Evolutionary conservation across 352 stramenopile genomes (phyloP).

Genomic region (Aphanomyces astaci): DNA sequence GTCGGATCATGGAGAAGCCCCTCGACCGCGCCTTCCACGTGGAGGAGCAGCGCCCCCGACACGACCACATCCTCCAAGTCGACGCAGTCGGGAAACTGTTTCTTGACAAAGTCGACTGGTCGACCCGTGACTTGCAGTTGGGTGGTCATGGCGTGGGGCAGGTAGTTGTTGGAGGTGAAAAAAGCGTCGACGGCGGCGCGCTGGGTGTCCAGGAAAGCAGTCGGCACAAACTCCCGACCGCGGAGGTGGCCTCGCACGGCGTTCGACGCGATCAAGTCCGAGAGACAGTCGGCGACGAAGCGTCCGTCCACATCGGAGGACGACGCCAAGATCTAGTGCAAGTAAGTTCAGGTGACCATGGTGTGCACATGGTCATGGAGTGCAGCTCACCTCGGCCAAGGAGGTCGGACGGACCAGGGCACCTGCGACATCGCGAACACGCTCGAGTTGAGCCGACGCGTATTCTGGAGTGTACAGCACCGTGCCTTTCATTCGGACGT

Average conservation of each 20-base stretch:
- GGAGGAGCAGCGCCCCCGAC: slow-evolving; percentile 45
- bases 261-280: slow-evolving; percentile 44
- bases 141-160: slow-evolving; percentile 45
- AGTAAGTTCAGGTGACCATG: background rate
- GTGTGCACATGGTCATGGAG: slow-evolving; percentile 21
- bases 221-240: slow-evolving; percentile 70
- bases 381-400: slow-evolving; percentile 50
- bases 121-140: slow-evolving; percentile 50
- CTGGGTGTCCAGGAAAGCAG: slow-evolving; percentile 67
- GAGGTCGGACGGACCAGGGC: slow-evolving; percentile 60
- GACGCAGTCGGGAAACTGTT: slow-evolving; percentile 57
- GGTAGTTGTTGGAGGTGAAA: slow-evolving; percentile 76
- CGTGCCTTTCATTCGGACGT: slow-evolving; percentile 51
- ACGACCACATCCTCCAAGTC: slow-evolving; percentile 57
- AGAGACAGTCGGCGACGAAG: slow-evolving; percentile 48
- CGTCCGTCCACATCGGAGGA: slow-evolving; percentile 46
- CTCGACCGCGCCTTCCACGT: slow-evolving; percentile 67
- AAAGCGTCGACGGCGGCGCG: slow-evolving; percentile 74
- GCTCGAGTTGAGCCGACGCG: slow-evolving; percentile 51
- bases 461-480: slow-evolving; percentile 74
- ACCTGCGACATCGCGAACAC: slow-evolving; percentile 55
- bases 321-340: slow-evolving; percentile 5
- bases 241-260: slow-evolving; percentile 55
- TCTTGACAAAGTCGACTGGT: slow-evolving; percentile 68
- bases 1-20: slow-evolving; percentile 55